Conservation (phyloP, 345 rosid species). For the Lumnitzera littorea region DNA sequence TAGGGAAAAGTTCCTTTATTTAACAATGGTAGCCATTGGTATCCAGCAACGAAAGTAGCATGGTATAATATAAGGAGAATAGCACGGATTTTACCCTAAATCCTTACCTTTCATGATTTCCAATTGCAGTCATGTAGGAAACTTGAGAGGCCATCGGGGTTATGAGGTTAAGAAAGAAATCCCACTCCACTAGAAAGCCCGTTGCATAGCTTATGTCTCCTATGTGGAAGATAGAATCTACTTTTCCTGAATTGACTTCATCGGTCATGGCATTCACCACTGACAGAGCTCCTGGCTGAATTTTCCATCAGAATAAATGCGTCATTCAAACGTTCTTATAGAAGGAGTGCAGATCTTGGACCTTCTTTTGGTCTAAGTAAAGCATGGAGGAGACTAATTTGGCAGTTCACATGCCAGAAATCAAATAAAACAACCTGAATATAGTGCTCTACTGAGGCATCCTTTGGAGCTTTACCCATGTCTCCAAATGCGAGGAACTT, state of each 20-base stretch:
- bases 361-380: no score
- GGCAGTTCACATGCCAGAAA: no score
- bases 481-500: slow-evolving; percentile 58
- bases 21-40: no score
- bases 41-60: no score
- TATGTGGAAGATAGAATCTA: slow-evolving; percentile 63
- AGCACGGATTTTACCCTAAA: neutral
- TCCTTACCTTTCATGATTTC: slow-evolving; percentile 59
- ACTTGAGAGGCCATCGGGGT: slow-evolving; percentile 51
- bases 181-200: slow-evolving; percentile 72
- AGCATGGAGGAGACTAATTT: no score
- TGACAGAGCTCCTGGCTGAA: slow-evolving; percentile 56
- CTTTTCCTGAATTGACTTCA: slow-evolving; percentile 31
- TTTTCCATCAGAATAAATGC: neutral
- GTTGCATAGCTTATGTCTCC: slow-evolving; percentile 82
- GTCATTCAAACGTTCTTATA: neutral
- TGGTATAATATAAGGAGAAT: no score
- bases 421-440: slow-evolving; percentile 32
- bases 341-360: neutral
- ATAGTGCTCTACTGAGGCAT: slow-evolving; percentile 55
- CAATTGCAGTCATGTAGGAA: slow-evolving; percentile 70
- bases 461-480: slow-evolving; percentile 73
- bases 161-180: slow-evolving; percentile 50
- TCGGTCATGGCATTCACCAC: slow-evolving; percentile 40
- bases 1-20: no score